Evolutionary conservation across 1,284 basidiomycete species (phyloP).

Genomic region (Rhodotorula sp.): DNA sequence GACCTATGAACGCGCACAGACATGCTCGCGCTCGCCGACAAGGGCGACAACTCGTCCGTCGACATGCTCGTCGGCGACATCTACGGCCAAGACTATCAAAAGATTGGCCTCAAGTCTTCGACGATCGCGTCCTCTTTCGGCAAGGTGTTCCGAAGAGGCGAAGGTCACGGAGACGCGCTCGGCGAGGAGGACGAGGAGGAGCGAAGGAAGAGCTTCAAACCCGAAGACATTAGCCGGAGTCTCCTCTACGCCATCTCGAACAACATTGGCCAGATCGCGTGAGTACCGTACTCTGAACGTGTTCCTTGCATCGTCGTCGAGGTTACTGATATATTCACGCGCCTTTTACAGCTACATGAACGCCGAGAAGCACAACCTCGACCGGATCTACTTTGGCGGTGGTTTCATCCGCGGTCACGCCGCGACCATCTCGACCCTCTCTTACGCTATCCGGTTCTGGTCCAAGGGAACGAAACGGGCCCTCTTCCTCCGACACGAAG

Average conservation of each 20-base stretch:
- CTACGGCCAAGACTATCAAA: conserved; percentile 82
- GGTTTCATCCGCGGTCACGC: conserved; percentile 98
- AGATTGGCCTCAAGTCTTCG: conserved; percentile 92
- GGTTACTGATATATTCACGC: not conserved
- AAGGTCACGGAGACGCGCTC: conserved; percentile 7
- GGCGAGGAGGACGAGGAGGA: conserved; percentile 16
- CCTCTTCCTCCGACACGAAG: conserved; percentile 94
- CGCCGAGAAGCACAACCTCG: conserved; percentile 95
- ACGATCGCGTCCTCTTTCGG: conserved; percentile 98
- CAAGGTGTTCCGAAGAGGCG: conserved; percentile 91
- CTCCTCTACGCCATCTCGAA: conserved; percentile 95
- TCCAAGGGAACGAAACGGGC: conserved; percentile 96
- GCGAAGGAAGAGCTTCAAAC: conserved; percentile 67
- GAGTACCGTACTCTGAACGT: conserved; percentile 51
- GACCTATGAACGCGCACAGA: conserved; percentile 56
- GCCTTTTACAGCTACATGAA: conserved; percentile 81
- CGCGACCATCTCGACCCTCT: conserved; percentile 93
- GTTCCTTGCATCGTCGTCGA: not conserved
- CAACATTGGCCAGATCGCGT: conserved; percentile 99
- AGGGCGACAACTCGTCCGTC: conserved; percentile 87
- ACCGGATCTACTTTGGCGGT: conserved; percentile 97
- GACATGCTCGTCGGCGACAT: conserved; percentile 99
- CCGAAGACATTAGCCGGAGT: conserved; percentile 72
- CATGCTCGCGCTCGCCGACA: conserved; percentile 90
- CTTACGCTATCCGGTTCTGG: conserved; percentile 99